Percentiles rank a stretch among this genome's conserved stretches.
Evolutionary conservation across 1,284 basidiomycete genomes (phyloP).

Genomic region (Apiotrichum sp.): DNA sequence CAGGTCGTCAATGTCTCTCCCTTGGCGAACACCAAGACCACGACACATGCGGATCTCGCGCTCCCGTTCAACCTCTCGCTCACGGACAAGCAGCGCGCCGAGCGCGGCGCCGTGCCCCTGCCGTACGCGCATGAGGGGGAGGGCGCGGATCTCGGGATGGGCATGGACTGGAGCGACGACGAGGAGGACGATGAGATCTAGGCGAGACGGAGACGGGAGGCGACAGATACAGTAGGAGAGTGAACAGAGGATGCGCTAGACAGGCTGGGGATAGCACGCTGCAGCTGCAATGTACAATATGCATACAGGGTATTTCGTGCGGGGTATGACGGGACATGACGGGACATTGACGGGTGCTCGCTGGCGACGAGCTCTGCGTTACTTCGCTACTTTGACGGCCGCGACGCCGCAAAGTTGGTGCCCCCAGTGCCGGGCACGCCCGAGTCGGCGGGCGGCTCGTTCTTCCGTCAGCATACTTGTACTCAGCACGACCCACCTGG

Average conservation of each 20-base stretch:
- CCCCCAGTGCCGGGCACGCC: slow-evolving; percentile 41
- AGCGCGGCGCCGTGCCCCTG: slow-evolving; percentile 69
- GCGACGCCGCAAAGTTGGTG: slow-evolving; percentile 29
- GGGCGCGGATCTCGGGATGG: slow-evolving; percentile 25
- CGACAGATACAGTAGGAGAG: too few relatives aligned
- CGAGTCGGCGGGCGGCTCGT: slow-evolving; percentile 23
- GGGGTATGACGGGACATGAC: not conserved
- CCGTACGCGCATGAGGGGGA: slow-evolving; percentile 78
- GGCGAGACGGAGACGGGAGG: too few relatives aligned
- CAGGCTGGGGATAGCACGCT: too few relatives aligned
- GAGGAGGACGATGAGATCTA: slow-evolving; percentile 39
- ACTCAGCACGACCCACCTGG: slow-evolving; percentile 24
- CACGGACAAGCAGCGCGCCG: slow-evolving; percentile 73
- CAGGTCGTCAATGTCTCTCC: slow-evolving; percentile 6
- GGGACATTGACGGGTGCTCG: not conserved
- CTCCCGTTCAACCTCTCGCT: slow-evolving; percentile 73
- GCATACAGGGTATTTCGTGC: not conserved
- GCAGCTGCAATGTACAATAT: not conserved
- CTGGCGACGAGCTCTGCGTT: too few relatives aligned
- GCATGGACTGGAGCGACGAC: slow-evolving; percentile 32
- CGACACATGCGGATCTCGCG: slow-evolving; percentile 56
- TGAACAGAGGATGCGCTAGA: not conserved
- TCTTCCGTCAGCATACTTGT: slow-evolving; percentile 1
- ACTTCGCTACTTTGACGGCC: not conserved
- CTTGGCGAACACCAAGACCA: not conserved